Evolutionary conservation across 805 yeast species (phyloP), one percentile per base, ranked within the genome.

Genomic region (Scheffersomyces spartinae): DNA sequence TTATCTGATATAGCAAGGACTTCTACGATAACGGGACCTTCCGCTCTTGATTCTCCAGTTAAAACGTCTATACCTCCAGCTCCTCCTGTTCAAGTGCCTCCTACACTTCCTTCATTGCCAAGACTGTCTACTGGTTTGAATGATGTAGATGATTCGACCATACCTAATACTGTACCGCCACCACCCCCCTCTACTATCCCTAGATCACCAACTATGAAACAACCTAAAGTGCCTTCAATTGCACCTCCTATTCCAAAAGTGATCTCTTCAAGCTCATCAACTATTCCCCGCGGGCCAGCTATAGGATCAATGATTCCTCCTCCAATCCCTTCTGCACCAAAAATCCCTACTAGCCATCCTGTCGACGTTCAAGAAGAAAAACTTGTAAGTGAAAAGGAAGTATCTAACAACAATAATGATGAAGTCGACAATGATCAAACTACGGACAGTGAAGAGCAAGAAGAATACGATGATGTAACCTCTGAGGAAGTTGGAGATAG

Each of bases 1-100:
- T 35, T 49, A 8, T 55, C 61, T 9, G 63, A 53, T 31, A 42
- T 40, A 11, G 27, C 35, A 15, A 28, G 33, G 26, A 14, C 36
- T 26, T 28, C 34, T 19, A 28, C 37, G 9, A 9, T 12, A 13
- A 18, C 18, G 16, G 24, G 29, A 13, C 18, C 30, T 11, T 17
- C 28, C 13, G 8, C 27, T 9, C 23, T 27, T 9, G 26, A 26
- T 13, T 20, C 39, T 11, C 13, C 31, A 10, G 12, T 31, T 23
- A 26, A 26, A 12, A 27, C 33, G 3, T 35, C 36, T 9, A 32
- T 37, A 15, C 25, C 25, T 15, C 40, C 41, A 18, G 31, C 26
- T 4, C 24, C 36, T 15, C 22, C 15, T 18, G 20, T 27, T 2
- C 17, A 29, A 10, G 18, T 18, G 15, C 17, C 23, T 7, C 9